Percentiles rank a stretch among this genome's conserved stretches.
phyloP scores from a whole-genome alignment of 768 basidiomycete species.

The Calocybe indica region DNA sequence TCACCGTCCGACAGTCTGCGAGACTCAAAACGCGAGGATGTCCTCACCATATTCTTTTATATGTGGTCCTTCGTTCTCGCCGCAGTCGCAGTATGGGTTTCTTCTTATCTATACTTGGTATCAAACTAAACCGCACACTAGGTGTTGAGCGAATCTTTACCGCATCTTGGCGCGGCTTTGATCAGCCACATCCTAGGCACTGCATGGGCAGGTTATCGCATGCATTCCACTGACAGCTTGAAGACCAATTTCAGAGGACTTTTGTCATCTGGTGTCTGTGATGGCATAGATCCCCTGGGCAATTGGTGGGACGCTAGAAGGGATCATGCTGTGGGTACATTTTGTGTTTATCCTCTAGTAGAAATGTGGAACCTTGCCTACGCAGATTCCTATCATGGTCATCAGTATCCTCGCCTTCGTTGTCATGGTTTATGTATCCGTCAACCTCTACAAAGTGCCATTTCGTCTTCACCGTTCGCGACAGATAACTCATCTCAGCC shows the following conservation, averaged over 20 bases:
- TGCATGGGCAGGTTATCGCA: conserved; percentile 40
- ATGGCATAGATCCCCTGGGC: conserved; percentile 32
- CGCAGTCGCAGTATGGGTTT: conserved; percentile 34
- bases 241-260: conserved; percentile 24
- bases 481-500: no score
- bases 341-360: not conserved
- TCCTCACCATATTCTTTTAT: conserved; percentile 39
- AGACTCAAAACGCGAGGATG: conserved; percentile 40
- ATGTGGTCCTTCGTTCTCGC: conserved; percentile 43
- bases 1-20: conserved; percentile 19
- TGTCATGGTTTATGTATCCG: conserved; percentile 30
- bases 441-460: conserved; percentile 36
- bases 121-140: conserved; percentile 12
- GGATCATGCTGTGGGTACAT: conserved; percentile 24
- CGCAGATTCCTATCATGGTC: conserved; percentile 34
- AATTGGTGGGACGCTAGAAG: conserved; percentile 34
- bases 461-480: not conserved
- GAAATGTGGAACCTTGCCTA: not conserved
- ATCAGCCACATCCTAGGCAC: conserved; percentile 40
- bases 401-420: conserved; percentile 31
- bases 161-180: conserved; percentile 42
- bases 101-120: not conserved
- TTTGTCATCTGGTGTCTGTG: conserved; percentile 33
- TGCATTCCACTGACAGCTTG: conserved; percentile 25
- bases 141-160: conserved; percentile 47